Evolutionary conservation across 805 yeast genomes (phyloP), one percentile per base, ranked within the genome.

Genomic region (Wickerhamomyces silvicola): DNA sequence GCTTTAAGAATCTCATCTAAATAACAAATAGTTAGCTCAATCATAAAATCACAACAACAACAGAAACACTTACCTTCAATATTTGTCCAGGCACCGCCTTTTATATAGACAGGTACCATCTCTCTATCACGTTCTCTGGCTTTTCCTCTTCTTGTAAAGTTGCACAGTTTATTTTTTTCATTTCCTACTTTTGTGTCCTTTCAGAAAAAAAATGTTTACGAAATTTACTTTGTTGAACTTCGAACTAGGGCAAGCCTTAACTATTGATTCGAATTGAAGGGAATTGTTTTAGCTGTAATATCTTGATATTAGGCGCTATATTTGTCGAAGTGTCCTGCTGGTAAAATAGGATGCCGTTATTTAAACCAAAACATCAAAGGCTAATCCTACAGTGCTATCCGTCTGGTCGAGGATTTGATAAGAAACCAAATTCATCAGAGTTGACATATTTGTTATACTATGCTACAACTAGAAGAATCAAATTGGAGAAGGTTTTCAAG

Each of bases 301-400:
- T n/a, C n/a, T n/a, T n/a, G n/a, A n/a, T n/a, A n/a, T n/a, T n/a
- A n/a, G n/a, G n/a, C n/a, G n/a, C n/a, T n/a, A n/a, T n/a, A n/a
- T n/a, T n/a, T n/a, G 11, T 10, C 11, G 10, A 20, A 20, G 10
- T 10, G 10, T 11, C 10, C 11, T 20, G 11, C 10, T 11, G 22
- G 22, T 11, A 9, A 12, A 8, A 7, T 6, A 34, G 11, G 14
- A 42, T 45, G 51, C 46, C 58, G 8, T 45, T 73, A 20, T 74
- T 75, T 47, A 66, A 68, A 27, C 83, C 95, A 2, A 88, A 90
- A 54, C 97, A 88, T 57, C 97, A 88, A 58, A 78, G 84, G 50
- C 68, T 88, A 49, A 83, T 92, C 23, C 71, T 81, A 31, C 95
- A 85, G 56, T 92, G 97, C 63, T 90, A 90, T 56, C 97, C 95